Evolutionary conservation across 2,329 filamentous ascomycete species (phyloP).

Genomic region (Teratosphaeriaceae sp.): DNA sequence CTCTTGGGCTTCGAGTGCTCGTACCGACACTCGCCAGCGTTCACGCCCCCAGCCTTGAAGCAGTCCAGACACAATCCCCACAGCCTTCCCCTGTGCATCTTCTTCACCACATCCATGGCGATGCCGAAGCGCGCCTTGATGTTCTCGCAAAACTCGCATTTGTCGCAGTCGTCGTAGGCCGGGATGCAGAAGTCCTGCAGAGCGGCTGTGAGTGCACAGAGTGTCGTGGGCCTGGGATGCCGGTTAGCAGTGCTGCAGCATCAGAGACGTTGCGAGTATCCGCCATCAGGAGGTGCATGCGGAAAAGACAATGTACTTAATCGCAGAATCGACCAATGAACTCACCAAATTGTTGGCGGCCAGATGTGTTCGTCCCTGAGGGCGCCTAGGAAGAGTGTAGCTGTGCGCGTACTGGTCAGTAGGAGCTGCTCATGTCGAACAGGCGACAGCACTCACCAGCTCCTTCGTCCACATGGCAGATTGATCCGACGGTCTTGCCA

Average conservation of each 20-base stretch:
- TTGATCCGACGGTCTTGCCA: neutral
- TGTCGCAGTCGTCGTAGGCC: conserved; percentile 21
- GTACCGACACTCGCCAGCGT: conserved; percentile 19
- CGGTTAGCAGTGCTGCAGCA: neutral
- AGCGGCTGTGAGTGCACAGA: conserved; percentile 9
- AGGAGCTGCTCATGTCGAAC: no score
- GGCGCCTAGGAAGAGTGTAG: conserved; percentile 18
- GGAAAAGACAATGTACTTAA: no score
- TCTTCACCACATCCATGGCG: conserved; percentile 15
- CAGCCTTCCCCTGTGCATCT: conserved; percentile 18
- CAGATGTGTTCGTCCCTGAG: conserved; percentile 23
- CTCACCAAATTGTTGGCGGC: conserved; percentile 20
- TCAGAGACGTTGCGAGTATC: no score
- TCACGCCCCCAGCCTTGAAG: conserved; percentile 17
- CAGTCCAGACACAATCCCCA: conserved; percentile 28
- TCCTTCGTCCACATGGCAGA: conserved; percentile 19
- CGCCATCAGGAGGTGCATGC: no score
- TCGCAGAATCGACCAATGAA: neutral
- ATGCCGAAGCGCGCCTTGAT: conserved; percentile 16
- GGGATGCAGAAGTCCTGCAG: conserved; percentile 18
- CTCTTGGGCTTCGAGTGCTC: conserved; percentile 19
- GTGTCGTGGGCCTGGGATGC: conserved; percentile 3
- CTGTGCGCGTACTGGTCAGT: no score
- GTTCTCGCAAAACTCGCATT: conserved; percentile 24
- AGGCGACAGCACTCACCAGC: conserved; percentile 4